phyloP scores from a whole-genome alignment of 352 stramenopile species.

The Saprolegnia diclina region DNA sequence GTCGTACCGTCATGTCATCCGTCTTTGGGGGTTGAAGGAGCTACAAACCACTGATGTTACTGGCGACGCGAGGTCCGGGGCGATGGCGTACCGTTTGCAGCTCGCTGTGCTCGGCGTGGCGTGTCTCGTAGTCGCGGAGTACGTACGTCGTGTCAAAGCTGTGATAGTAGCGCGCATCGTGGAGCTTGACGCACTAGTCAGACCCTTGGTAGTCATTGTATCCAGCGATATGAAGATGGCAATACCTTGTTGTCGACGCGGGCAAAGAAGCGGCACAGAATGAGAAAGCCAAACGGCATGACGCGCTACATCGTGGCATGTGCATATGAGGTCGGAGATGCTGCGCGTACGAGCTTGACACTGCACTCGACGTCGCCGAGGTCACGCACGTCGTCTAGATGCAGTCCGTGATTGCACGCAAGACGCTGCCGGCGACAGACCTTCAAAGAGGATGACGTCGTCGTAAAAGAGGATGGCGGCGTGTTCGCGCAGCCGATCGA shows the following conservation, averaged over 20 bases:
- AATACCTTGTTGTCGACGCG: slow-evolving; percentile 53
- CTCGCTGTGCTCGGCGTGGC: slow-evolving; percentile 35
- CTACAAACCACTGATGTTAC: background rate
- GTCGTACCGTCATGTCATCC: background rate
- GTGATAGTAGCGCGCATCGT: slow-evolving; percentile 60
- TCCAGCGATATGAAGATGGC: too few relatives aligned
- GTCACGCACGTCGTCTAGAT: slow-evolving; percentile 59
- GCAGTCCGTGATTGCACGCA: background rate
- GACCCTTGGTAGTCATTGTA: too few relatives aligned
- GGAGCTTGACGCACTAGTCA: slow-evolving; percentile 39
- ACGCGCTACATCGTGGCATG: slow-evolving; percentile 37
- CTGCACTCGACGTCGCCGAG: slow-evolving; percentile 58
- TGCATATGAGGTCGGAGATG: background rate
- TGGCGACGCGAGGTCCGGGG: background rate
- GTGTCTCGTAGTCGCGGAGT: slow-evolving; percentile 47
- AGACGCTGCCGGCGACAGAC: slow-evolving; percentile 17
- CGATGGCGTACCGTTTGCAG: slow-evolving; percentile 36
- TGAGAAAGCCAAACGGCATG: slow-evolving; percentile 60
- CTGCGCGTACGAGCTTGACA: slow-evolving; percentile 42
- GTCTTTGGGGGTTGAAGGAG: background rate
- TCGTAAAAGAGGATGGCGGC: slow-evolving; percentile 56
- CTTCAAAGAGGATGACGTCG: slow-evolving; percentile 54
- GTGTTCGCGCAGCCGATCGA: slow-evolving; percentile 50
- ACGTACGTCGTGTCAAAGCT: slow-evolving; percentile 50
- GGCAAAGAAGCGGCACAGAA: slow-evolving; percentile 60